phyloP scores from a whole-genome alignment of 164 flowering plant genomes.

The Vitis riparia region DNA sequence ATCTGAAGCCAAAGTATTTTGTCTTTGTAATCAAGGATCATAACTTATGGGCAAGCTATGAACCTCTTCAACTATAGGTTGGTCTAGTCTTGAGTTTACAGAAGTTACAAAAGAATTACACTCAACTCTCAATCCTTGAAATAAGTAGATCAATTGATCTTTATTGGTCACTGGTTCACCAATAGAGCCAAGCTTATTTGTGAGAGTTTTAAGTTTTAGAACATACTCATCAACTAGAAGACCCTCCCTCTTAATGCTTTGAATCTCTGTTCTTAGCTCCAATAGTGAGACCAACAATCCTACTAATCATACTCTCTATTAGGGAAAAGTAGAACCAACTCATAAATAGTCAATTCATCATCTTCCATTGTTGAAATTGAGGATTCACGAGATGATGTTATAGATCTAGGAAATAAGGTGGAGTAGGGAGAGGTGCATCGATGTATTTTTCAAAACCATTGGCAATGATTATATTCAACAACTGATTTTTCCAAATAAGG shows the following conservation, averaged over 20 bases:
- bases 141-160: background rate
- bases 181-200: background rate
- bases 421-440: too few relatives aligned
- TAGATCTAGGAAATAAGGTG: too few relatives aligned
- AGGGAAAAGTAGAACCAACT: too few relatives aligned
- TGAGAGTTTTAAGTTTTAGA: background rate
- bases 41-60: background rate
- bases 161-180: background rate
- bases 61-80: background rate
- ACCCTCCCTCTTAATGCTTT: background rate
- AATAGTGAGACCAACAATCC: too few relatives aligned
- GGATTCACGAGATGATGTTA: too few relatives aligned
- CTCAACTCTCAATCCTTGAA: background rate
- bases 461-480: too few relatives aligned
- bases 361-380: too few relatives aligned
- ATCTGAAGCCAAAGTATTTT: background rate
- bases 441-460: too few relatives aligned
- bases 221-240: background rate
- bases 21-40: background rate
- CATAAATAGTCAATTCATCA: too few relatives aligned
- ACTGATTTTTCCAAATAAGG: too few relatives aligned
- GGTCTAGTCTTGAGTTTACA: background rate
- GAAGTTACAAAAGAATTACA: background rate
- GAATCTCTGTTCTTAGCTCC: too few relatives aligned
- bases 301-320: too few relatives aligned